phyloP scores from a whole-genome alignment of 805 yeast genomes.

The Candida fluviatilis region DNA sequence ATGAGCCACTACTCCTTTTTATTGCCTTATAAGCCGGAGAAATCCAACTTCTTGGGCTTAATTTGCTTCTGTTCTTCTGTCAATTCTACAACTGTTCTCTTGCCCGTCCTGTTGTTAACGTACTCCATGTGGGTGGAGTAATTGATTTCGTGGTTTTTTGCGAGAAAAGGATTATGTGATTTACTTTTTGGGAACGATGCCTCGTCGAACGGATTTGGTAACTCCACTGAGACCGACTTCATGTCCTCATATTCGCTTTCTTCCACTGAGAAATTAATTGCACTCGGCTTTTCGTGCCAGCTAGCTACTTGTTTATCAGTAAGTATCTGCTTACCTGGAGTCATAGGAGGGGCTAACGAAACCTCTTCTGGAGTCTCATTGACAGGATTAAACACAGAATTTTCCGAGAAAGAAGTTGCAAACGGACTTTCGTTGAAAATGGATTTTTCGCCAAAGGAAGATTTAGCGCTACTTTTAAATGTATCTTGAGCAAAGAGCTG shows the following conservation, averaged over 20 bases:
- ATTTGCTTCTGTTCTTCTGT: slow-evolving; percentile 29
- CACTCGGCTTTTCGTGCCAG: slow-evolving; percentile 36
- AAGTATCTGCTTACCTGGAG: slow-evolving; percentile 31
- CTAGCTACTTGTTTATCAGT: slow-evolving; percentile 27
- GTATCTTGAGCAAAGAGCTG: background rate
- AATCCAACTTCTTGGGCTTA: slow-evolving; percentile 37
- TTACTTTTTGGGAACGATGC: background rate
- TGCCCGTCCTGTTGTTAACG: slow-evolving; percentile 36
- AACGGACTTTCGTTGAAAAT: background rate
- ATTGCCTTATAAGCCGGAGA: slow-evolving; percentile 7
- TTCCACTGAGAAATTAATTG: slow-evolving; percentile 28
- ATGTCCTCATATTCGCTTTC: slow-evolving; percentile 8
- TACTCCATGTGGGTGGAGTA: slow-evolving; percentile 24
- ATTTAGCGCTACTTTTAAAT: background rate
- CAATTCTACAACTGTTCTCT: slow-evolving; percentile 26
- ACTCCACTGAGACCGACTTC: slow-evolving; percentile 7
- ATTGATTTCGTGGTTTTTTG: slow-evolving; percentile 7
- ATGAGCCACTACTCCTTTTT: background rate
- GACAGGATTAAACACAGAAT: background rate
- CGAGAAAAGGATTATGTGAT: slow-evolving; percentile 1
- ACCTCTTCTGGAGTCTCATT: background rate
- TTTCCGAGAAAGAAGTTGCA: background rate
- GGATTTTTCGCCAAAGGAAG: background rate
- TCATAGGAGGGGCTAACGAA: slow-evolving; percentile 12
- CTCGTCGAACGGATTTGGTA: slow-evolving; percentile 22